Base-by-base conservation (phyloP, 2,329 filamentous ascomycete species). In the Diaporthe eres region DNA sequence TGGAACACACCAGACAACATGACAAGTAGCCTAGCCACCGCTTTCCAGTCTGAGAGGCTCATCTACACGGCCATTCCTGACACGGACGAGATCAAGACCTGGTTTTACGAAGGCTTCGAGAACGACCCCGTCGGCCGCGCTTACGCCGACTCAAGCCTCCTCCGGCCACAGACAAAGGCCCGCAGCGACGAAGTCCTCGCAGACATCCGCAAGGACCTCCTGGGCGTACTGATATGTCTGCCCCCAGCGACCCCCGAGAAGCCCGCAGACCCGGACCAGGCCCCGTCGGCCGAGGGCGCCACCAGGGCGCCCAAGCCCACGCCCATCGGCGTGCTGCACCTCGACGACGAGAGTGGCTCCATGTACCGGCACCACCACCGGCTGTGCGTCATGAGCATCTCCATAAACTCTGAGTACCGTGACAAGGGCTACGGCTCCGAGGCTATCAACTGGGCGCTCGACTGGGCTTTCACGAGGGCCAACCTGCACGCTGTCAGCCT, bases 401-500 rank as follows among this genome's bases (percentile, higher is more conserved):
- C 80, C 0, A 81, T 88, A 7, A 77, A 83, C 2, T 78, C 80
- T 0, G 10, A 74, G 0, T 83, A 84, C 47, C 63, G 44, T 34
- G 44, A 53, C 44, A 68, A 82, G 28, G 87, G 88, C 0, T 89
- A 89, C 72, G 88, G 88, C 1, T 79, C 77, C 9, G 87, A 89
- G 77, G 85, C 86, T 0, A 85, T 89, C 60, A 80, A 82, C 37
- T 90, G 87, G 87, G 84, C 80, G 0, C 77, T 88, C 4, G 83
- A 86, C 34, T 89, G 87, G 84, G 85, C 85, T 0, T 90, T 90
- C 77, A 77, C 79, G 8, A 81, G 81, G n/a, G 86, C 83, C 0
- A 85, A 85, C 0, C 78, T 88, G 80, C 88, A 89, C 76, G 80
- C 85, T 6, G 84, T 89, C 25, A 80, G 78, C 15, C 82, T 89